Evolutionary conservation across 2,329 filamentous ascomycete genomes (phyloP).

Genomic region (Emericellopsis cladophorae): DNA sequence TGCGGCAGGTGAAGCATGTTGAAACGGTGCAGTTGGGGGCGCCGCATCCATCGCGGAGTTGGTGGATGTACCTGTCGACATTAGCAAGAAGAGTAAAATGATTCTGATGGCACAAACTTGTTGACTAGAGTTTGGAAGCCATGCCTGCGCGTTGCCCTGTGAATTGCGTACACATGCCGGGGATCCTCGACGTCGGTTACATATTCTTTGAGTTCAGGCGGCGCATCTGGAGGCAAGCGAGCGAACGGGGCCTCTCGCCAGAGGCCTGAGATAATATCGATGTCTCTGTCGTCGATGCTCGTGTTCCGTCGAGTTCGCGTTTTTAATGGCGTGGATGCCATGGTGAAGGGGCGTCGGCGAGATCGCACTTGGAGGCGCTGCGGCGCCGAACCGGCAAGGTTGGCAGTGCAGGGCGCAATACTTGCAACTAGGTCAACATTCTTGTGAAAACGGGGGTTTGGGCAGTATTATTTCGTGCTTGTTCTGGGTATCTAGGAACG

Average conservation of each 20-base stretch:
- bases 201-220: constrained; percentile 39
- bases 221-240: constrained; percentile 46
- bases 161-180: constrained; percentile 45
- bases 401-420: too few species aligned
- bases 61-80: constrained; percentile 55
- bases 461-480: too few species aligned
- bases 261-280: constrained; percentile 40
- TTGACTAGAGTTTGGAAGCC: constrained; percentile 56
- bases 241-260: constrained; percentile 51
- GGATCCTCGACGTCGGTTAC: constrained; percentile 50
- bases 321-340: too few species aligned
- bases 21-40: constrained; percentile 55
- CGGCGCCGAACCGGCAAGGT: not conserved
- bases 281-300: constrained; percentile 8
- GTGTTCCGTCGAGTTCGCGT: not conserved
- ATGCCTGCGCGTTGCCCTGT: constrained; percentile 47
- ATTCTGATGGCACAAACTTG: constrained; percentile 30
- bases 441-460: too few species aligned
- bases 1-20: constrained; percentile 71
- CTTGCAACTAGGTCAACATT: too few species aligned
- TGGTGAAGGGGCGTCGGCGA: not conserved
- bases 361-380: not conserved
- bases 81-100: not conserved
- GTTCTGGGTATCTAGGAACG: too few species aligned
- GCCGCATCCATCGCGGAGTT: constrained; percentile 73